Conservation (phyloP, 306 rosid genomes). For the Glycine latifolia region DNA sequence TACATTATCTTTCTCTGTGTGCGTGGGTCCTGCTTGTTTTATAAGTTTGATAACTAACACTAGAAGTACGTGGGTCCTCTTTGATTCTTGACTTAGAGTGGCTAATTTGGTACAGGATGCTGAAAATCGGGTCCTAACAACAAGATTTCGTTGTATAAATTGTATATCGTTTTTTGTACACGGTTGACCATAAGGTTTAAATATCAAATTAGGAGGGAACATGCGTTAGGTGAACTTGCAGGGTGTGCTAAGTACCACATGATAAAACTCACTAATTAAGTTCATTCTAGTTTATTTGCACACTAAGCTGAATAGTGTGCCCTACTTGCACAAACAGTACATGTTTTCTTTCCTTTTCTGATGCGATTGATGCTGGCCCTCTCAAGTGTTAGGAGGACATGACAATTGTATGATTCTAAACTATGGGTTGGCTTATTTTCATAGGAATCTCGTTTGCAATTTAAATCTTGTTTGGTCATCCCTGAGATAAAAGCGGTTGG, state of each 20-base stretch:
- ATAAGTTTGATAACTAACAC: neutral
- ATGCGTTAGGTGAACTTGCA: no score
- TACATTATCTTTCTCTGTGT: no score
- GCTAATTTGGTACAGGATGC: neutral
- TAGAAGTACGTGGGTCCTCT: neutral
- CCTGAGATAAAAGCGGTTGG: neutral
- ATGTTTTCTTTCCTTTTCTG: conserved; percentile 5
- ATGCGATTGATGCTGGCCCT: neutral
- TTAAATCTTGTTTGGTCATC: neutral
- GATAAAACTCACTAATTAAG: no score
- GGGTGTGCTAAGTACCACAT: no score
- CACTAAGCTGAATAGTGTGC: neutral
- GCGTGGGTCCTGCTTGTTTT: no score
- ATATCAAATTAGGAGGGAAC: conserved; percentile 35
- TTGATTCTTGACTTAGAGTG: neutral
- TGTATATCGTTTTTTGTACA: conserved; percentile 18
- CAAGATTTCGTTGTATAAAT: neutral
- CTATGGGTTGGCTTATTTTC: conserved; percentile 1
- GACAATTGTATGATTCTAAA: no score
- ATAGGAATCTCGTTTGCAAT: neutral
- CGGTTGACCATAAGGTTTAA: neutral
- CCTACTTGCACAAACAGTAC: conserved; percentile 23
- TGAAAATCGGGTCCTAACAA: conserved; percentile 5
- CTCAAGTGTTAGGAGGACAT: no score
- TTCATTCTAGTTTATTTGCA: neutral